Evolutionary conservation across 495 filamentous ascomycete genomes (phyloP), one percentile per base, ranked within the genome.

Genomic region (Podospora australis): DNA sequence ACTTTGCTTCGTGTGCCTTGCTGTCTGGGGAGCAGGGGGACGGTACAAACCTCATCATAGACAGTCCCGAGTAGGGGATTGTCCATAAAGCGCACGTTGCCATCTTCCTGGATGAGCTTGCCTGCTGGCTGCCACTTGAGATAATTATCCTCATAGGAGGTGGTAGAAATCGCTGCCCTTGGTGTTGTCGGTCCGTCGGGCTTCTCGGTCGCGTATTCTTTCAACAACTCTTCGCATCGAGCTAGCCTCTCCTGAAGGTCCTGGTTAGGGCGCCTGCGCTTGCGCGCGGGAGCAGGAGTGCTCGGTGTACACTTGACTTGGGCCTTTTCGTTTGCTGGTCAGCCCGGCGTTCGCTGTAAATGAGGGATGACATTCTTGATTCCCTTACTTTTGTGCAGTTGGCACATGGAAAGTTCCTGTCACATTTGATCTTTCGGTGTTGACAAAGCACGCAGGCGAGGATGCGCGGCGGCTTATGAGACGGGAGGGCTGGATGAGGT

Each of bases 371-470:
- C 25, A 6, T 9, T 22, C 25, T 25, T n/a, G 30, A 41, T 4
- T 36, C n/a, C 4, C 54, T 46, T 46, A 70, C 66, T 60, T 82
- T 82, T 40, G 63, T 58, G 57, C 83, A 87, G 36, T 84, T 82
- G 38, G 76, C 71, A 54, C 83, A 87, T 16, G 83, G 82, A 60
- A 79, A 82, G 32, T 74, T 71, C 35, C 81, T 78, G 57, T 86
- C 48, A 62, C 83, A 87, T 56, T 79, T 81, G 56, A 86, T 77
- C 65, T 87, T 87, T 45, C 82, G 69, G 48, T 75, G 75, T 52
- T 83, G 81, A 49, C 83, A 87, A 4, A 70, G 61, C 6, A 64
- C 59, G 47, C 69, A 71, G 10, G 69, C 69, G 11, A 71, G 60
- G 21, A 65, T 56, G 39, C 65, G 62, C 34, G 54, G 56, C 5